phyloP scores from a whole-genome alignment of 1,284 basidiomycete species.

The Bondarzewia mesenterica region DNA sequence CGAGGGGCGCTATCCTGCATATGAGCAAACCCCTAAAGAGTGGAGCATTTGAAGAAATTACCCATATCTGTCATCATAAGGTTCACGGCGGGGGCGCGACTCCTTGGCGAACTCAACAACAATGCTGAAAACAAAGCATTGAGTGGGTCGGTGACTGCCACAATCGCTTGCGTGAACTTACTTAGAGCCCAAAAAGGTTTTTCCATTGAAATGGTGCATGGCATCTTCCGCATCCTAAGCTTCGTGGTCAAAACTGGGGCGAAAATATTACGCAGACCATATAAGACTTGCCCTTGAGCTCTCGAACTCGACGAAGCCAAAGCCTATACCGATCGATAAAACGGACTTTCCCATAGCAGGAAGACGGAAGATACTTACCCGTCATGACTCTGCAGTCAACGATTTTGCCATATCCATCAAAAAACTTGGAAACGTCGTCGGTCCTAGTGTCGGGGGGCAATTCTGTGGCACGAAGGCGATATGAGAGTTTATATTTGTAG shows the following conservation, averaged over 20 bases:
- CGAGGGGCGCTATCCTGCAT: conserved; percentile 37
- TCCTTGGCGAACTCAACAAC: conserved; percentile 91
- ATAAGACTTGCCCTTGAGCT: conserved; percentile 49
- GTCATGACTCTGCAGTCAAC: conserved; percentile 93
- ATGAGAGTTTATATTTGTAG: too few species aligned
- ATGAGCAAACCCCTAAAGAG: conserved; percentile 2
- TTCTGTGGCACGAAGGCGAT: conserved; percentile 38
- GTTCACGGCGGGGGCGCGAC: conserved; percentile 72
- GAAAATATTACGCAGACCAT: neutral
- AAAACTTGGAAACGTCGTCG: conserved; percentile 78
- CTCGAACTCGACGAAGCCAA: conserved; percentile 94
- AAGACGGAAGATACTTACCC: conserved; percentile 36
- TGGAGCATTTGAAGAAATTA: conserved; percentile 3
- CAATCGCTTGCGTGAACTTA: conserved; percentile 22
- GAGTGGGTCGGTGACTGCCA: neutral
- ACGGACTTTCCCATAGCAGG: neutral
- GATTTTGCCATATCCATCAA: conserved; percentile 80
- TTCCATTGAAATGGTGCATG: conserved; percentile 78
- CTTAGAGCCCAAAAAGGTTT: conserved; percentile 82
- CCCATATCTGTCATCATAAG: conserved; percentile 46
- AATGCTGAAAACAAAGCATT: conserved; percentile 43
- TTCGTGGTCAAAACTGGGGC: conserved; percentile 1
- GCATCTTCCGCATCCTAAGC: conserved; percentile 88
- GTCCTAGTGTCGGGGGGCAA: conserved; percentile 72
- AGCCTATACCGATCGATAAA: conserved; percentile 40